Evolutionary conservation across 2,329 filamentous ascomycete species (phyloP).

Genomic region (Hypoxylon sp.): DNA sequence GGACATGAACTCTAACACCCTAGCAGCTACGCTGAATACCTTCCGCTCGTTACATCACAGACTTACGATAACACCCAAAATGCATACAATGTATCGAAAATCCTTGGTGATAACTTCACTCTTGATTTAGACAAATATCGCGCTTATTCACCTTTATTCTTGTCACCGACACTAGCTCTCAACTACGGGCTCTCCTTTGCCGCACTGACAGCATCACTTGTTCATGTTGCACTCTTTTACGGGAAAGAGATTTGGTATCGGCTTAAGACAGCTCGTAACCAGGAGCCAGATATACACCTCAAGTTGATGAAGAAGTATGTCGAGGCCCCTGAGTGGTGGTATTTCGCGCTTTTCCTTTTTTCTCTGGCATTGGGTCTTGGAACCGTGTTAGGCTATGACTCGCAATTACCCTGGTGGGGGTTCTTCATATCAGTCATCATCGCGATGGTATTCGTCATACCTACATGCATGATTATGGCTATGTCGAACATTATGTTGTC

Average conservation of each 20-base stretch:
- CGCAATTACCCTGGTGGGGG: constrained; percentile 68
- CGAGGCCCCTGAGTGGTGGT: constrained; percentile 71
- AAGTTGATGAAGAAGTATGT: constrained; percentile 69
- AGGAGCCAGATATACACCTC: constrained; percentile 66
- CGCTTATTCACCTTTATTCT: constrained; percentile 69
- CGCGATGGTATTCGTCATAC: constrained; percentile 62
- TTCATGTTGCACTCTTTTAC: constrained; percentile 58
- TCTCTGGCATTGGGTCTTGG: constrained; percentile 66
- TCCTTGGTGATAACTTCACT: constrained; percentile 64
- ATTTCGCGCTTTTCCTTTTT: constrained; percentile 59
- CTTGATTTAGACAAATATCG: constrained; percentile 68
- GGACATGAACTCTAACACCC: constrained; percentile 28
- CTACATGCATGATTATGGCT: constrained; percentile 64
- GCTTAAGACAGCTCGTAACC: constrained; percentile 62
- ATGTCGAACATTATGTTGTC: constrained; percentile 67
- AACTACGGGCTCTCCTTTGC: constrained; percentile 69
- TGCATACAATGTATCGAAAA: constrained; percentile 66
- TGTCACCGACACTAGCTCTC: constrained; percentile 63
- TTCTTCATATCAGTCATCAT: constrained; percentile 66
- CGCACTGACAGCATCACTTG: constrained; percentile 62
- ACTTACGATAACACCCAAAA: constrained; percentile 71
- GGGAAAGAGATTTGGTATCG: constrained; percentile 63
- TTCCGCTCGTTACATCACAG: constrained; percentile 69
- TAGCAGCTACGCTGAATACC: constrained; percentile 63
- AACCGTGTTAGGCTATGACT: constrained; percentile 62